Evolutionary conservation across 371 early-diverging fungal species (phyloP).

Genomic region (Ordospora colligata): DNA sequence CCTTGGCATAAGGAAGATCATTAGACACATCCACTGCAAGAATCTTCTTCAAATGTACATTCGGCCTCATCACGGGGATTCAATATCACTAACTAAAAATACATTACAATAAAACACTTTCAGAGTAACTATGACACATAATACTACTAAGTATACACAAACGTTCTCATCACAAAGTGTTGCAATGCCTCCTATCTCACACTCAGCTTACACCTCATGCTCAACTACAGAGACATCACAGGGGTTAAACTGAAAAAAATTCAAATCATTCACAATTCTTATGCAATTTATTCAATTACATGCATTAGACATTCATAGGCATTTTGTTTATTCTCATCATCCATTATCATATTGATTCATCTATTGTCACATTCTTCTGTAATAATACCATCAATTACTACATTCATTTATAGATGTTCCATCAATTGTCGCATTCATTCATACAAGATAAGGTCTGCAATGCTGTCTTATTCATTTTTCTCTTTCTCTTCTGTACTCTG

Average conservation of each 20-base stretch:
- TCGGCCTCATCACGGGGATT: slow-evolving; percentile 1
- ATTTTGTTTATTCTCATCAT: too few relatives aligned
- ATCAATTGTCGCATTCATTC: too few relatives aligned
- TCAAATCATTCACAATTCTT: too few relatives aligned
- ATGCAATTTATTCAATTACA: too few relatives aligned
- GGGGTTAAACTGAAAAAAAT: too few relatives aligned
- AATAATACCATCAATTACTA: too few relatives aligned
- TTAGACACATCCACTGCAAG: not conserved
- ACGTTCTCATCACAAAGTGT: not conserved
- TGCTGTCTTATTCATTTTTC: not conserved
- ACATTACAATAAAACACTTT: not conserved
- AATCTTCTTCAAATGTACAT: slow-evolving; percentile 3
- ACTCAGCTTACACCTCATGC: too few relatives aligned
- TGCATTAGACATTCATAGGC: too few relatives aligned
- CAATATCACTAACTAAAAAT: not conserved
- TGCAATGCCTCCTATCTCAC: not conserved
- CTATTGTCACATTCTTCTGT: too few relatives aligned
- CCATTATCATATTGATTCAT: too few relatives aligned
- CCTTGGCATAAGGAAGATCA: not conserved
- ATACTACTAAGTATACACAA: not conserved
- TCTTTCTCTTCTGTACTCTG: not conserved
- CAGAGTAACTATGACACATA: slow-evolving; percentile 13
- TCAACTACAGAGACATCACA: too few relatives aligned
- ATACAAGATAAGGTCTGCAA: not conserved
- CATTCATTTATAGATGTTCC: too few relatives aligned